Percentiles rank a stretch among this genome's conserved stretches.
These are phyloP conservation scores for Colletotrichum aenigma DNA, from an alignment of 2,329 filamentous ascomycete genomes.

Conservation along the genomic window DNA sequence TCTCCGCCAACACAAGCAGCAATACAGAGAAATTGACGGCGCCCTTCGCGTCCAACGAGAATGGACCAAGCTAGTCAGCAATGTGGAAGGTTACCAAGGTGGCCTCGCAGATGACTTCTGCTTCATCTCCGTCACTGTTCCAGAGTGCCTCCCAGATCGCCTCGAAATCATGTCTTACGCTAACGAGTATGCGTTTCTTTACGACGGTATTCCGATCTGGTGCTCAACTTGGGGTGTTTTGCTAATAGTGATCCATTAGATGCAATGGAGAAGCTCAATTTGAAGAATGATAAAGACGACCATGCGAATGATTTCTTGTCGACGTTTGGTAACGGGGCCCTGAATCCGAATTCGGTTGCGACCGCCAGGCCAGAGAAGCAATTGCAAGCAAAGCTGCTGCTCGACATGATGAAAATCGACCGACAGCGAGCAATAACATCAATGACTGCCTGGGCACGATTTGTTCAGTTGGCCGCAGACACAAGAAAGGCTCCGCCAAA, in stretches of 20 bases:
- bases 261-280: background rate
- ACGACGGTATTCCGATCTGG: background rate
- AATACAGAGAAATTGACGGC: background rate
- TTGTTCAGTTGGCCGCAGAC: background rate
- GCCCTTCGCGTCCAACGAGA: background rate
- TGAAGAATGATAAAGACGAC: background rate
- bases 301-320: background rate
- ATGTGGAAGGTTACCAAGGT: background rate
- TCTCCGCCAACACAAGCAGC: background rate
- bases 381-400: background rate
- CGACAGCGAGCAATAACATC: background rate
- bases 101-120: background rate
- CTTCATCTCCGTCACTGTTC: background rate
- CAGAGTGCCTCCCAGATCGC: background rate
- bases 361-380: background rate
- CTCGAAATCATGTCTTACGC: background rate
- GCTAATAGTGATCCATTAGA: background rate
- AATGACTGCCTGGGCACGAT: background rate
- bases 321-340: background rate
- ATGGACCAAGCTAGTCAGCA: background rate
- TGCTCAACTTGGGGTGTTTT: background rate
- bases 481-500: background rate
- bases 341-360: background rate
- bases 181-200: background rate
- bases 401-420: background rate